Conservation (phyloP, 2,329 filamentous ascomycete genomes). For the Sporothrix protearum region DNA sequence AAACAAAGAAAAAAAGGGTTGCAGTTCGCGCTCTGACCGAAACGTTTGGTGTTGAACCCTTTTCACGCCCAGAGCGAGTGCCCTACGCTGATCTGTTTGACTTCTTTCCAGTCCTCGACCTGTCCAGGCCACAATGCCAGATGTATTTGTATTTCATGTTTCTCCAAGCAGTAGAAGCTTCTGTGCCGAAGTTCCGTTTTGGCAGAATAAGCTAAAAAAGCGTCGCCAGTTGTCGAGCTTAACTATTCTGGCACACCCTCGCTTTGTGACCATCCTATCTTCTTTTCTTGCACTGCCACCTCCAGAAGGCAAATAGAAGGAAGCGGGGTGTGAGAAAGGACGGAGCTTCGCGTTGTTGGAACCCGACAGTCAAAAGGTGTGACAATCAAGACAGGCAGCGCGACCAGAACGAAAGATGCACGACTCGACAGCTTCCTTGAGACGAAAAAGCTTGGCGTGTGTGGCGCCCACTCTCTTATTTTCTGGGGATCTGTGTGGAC, state of each 20-base stretch:
- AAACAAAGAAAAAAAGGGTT: background rate
- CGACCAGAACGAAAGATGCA: too few species aligned
- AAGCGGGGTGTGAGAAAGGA: background rate
- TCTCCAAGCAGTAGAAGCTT: background rate
- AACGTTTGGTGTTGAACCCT: background rate
- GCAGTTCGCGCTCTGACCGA: slow-evolving; percentile 9
- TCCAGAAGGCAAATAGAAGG: slow-evolving; percentile 12
- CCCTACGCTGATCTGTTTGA: background rate
- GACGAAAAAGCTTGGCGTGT: slow-evolving; percentile 1
- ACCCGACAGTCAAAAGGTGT: background rate
- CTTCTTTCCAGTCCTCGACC: background rate
- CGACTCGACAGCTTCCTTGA: background rate
- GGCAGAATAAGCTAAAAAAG: background rate
- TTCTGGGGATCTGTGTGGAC: background rate
- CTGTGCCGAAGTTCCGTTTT: slow-evolving; percentile 6
- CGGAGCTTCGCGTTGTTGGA: background rate
- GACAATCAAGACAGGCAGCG: background rate
- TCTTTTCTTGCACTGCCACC: slow-evolving; percentile 11
- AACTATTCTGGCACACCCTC: background rate
- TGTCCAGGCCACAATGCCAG: background rate
- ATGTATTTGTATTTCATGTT: background rate
- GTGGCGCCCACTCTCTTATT: background rate
- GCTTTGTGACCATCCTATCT: background rate
- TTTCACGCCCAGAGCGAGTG: background rate
- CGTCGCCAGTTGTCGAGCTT: background rate